Evolutionary conservation across 2,329 filamentous ascomycete species (phyloP), one percentile per base, ranked within the genome.

Genomic region (Geosmithia putterillii): DNA sequence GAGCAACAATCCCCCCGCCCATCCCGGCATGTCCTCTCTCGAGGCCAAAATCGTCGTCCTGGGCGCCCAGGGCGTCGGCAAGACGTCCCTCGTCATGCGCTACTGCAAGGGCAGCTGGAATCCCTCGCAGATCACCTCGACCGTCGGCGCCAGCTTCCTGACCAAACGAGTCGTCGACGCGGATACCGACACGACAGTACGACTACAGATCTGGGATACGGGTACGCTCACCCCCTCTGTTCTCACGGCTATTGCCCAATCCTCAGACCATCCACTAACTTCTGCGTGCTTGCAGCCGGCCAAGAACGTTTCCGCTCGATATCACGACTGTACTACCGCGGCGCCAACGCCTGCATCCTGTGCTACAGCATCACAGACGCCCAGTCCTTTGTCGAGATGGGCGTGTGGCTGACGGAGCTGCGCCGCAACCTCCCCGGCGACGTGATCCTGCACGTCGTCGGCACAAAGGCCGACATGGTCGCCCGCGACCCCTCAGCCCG

Each of bases 171-270:
- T 88, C 47, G 71, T 85, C 51, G 89, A 95, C 63, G 79, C 77
- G 48, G 86, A 95, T 58, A 86, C 83, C 19, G 86, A 90, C 54
- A 92, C 87, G 1, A 73, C 85, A 20, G 87, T 95, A 32, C 79
- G 89, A n/a, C 71, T 95, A 34, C 89, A 95, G 58, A 94, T 95
- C 52, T 95, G 89, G 89, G 89, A 95, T 59, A 95, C 89, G 28
- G 87, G 74, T 77, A 59, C 46, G 55, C 52, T 39, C 36, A 34
- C 20, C 15, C n/a, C 3, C 25, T 41, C 7, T 38, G 38, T 18
- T 34, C 19, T 40, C 3, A 38, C 40, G 8, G 18, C 28, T 37
- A 17, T 8, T 21, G 20, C 35, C 35, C 18, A 14, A 8, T n/a
- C n/a, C n/a, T n/a, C n/a, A n/a, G n/a, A n/a, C n/a, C n/a, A n/a